A percentile compares a stretch with the other conserved stretches of the same genome.
Evolutionary conservation across 1,284 basidiomycete genomes (phyloP).

Genomic region (Takashimella tepidaria): DNA sequence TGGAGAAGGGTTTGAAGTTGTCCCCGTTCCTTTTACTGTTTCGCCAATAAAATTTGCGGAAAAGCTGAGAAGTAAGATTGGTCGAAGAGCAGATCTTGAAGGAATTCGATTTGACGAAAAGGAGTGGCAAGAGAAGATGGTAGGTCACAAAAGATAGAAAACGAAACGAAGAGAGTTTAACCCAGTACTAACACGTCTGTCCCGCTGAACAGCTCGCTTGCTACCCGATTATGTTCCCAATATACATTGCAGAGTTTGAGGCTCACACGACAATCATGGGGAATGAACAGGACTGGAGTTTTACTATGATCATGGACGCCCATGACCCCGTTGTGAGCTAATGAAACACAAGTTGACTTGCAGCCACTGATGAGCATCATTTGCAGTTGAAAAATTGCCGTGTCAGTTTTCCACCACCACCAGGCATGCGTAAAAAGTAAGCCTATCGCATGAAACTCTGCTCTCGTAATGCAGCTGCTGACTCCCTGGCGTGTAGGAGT

Average conservation of each 20-base stretch:
- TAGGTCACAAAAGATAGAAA: too few species aligned
- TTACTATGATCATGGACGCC: conserved; percentile 41
- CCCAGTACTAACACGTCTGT: neutral
- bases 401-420: conserved; percentile 31
- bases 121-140: conserved; percentile 35
- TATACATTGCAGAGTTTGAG: conserved; percentile 45
- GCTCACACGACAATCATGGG: conserved; percentile 15
- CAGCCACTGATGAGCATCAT: conserved; percentile 7
- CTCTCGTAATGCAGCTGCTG: neutral
- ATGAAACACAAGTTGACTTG: too few species aligned
- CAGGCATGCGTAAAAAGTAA: conserved; percentile 22
- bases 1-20: conserved; percentile 60
- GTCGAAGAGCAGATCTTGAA: conserved; percentile 15
- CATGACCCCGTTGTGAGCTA: conserved; percentile 33
- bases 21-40: conserved; percentile 54
- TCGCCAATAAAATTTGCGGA: conserved; percentile 33
- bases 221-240: conserved; percentile 46
- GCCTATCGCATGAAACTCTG: conserved; percentile 3
- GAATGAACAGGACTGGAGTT: conserved; percentile 18
- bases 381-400: conserved; percentile 26
- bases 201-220: conserved; percentile 28
- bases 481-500: neutral
- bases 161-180: too few species aligned
- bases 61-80: conserved; percentile 24
- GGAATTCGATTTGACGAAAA: conserved; percentile 23